Evolutionary conservation across 192 early-diverging fungal genomes (phyloP).

Genomic region (Anaeromyces robustus): DNA sequence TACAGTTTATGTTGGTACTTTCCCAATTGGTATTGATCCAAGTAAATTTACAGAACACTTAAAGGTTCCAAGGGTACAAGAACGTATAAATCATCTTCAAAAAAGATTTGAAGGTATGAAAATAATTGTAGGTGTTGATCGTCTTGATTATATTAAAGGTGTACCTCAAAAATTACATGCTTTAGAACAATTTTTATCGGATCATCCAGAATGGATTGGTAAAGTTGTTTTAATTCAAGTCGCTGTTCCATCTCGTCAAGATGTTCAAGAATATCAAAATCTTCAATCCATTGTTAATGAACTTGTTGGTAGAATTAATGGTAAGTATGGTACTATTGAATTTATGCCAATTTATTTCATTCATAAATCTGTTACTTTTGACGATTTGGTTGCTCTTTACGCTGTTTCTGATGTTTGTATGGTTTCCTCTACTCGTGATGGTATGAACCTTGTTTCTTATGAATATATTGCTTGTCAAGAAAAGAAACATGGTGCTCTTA

Average conservation of each 20-base stretch:
- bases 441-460: slow-evolving; percentile 98
- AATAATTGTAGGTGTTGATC: slow-evolving; percentile 92
- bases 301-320: slow-evolving; percentile 96
- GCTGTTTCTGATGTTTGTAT: slow-evolving; percentile 91
- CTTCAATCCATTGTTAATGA: slow-evolving; percentile 88
- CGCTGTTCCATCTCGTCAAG: slow-evolving; percentile 92
- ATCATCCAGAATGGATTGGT: slow-evolving; percentile 81
- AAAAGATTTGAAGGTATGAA: slow-evolving; percentile 71
- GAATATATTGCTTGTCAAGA: slow-evolving; percentile 93
- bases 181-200: slow-evolving; percentile 73
- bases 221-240: slow-evolving; percentile 93
- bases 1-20: slow-evolving; percentile 88
- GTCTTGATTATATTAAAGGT: slow-evolving; percentile 99
- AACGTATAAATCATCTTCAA: slow-evolving; percentile 65
- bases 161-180: slow-evolving; percentile 98
- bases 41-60: slow-evolving; percentile 81
- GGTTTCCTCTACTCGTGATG: slow-evolving; percentile 94
- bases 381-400: slow-evolving; percentile 92
- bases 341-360: slow-evolving; percentile 97
- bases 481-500: slow-evolving; percentile 81
- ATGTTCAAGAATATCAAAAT: slow-evolving; percentile 97
- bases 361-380: slow-evolving; percentile 89
- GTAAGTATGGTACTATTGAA: slow-evolving; percentile 85
- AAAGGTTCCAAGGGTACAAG: slow-evolving; percentile 41
- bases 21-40: slow-evolving; percentile 98